Evolutionary conservation across 768 basidiomycete genomes (phyloP).

Genomic region (Clavaria fumosa): DNA sequence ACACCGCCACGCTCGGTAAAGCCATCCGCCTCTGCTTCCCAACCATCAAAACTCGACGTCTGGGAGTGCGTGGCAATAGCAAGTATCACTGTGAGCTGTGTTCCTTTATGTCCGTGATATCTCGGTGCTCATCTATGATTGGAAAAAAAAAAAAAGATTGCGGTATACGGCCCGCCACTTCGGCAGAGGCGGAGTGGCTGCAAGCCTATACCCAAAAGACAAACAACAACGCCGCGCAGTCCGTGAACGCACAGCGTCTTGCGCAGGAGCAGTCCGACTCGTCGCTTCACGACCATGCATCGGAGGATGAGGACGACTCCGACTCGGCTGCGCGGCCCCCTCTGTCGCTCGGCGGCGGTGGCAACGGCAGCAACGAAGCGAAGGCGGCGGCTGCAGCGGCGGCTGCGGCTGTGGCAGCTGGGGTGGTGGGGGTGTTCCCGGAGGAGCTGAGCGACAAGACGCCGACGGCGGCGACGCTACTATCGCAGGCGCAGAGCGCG

Average conservation of each 20-base stretch:
- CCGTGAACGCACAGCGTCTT: slow-evolving; percentile 57
- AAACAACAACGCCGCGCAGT: slow-evolving; percentile 72
- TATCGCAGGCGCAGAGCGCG: slow-evolving; percentile 63
- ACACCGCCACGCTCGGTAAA: slow-evolving; percentile 90
- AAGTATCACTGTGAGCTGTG: slow-evolving; percentile 94
- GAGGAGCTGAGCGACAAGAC: slow-evolving; percentile 74
- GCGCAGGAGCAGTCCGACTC: slow-evolving; percentile 58
- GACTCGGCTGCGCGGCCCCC: slow-evolving; percentile 60
- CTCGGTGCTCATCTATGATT: slow-evolving; percentile 19
- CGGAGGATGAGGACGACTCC: slow-evolving; percentile 68
- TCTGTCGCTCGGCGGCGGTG: slow-evolving; percentile 44
- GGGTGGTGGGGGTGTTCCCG: slow-evolving; percentile 32
- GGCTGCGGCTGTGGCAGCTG: too few species aligned
- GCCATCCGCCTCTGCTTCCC: slow-evolving; percentile 88
- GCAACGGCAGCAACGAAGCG: slow-evolving; percentile 44
- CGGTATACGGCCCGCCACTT: slow-evolving; percentile 83
- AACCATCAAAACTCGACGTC: slow-evolving; percentile 84
- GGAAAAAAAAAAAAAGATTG: slow-evolving; percentile 44
- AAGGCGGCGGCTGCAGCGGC: too few species aligned
- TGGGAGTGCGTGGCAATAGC: slow-evolving; percentile 88
- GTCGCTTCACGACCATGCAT: slow-evolving; percentile 44
- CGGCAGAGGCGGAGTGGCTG: slow-evolving; percentile 81
- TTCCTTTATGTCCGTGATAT: slow-evolving; percentile 20
- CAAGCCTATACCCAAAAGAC: slow-evolving; percentile 87
- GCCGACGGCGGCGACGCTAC: slow-evolving; percentile 61